phyloP scores from a whole-genome alignment of 139 green algal genomes.

The Chlamydomonas schloesseri region DNA sequence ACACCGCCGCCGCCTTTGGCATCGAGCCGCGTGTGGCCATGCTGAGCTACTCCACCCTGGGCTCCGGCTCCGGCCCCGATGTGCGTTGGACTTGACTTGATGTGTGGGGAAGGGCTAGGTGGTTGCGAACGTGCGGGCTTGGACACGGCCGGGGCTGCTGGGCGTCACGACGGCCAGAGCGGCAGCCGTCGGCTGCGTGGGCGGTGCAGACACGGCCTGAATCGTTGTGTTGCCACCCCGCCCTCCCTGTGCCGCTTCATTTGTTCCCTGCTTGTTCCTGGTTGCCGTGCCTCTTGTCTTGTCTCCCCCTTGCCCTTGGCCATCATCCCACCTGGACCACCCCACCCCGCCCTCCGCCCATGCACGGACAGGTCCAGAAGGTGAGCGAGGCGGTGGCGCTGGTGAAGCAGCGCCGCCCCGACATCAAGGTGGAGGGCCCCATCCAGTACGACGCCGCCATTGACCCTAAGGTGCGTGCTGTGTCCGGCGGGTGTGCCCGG shows the following conservation, averaged over 20 bases:
- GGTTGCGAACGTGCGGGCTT: too few relatives aligned
- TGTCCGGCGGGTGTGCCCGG: not conserved
- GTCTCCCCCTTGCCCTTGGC: not conserved
- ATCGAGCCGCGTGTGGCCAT: slow-evolving; percentile 90
- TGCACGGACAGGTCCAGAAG: slow-evolving; percentile 72
- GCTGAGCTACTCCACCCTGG: slow-evolving; percentile 91
- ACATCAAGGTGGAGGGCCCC: slow-evolving; percentile 84
- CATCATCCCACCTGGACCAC: not conserved
- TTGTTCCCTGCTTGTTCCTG: too few relatives aligned
- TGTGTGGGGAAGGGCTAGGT: too few relatives aligned
- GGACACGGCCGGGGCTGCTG: too few relatives aligned
- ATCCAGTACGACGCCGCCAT: slow-evolving; percentile 92
- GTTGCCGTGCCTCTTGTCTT: not conserved
- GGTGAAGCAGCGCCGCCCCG: slow-evolving; percentile 67
- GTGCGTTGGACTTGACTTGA: slow-evolving; percentile 36
- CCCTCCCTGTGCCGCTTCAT: too few relatives aligned
- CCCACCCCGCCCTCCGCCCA: too few relatives aligned
- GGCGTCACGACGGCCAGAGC: too few relatives aligned
- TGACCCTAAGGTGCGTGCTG: slow-evolving; percentile 61
- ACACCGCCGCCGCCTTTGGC: slow-evolving; percentile 90
- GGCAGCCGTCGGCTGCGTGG: too few relatives aligned
- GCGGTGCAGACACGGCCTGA: too few relatives aligned
- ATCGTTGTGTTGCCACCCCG: too few relatives aligned
- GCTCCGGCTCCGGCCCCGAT: slow-evolving; percentile 74
- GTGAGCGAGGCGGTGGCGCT: slow-evolving; percentile 81